Percentiles rank a stretch among this genome's conserved stretches.
Conservation (phyloP, 2,329 filamentous ascomycete species). For the Aspergillus arachidicola region DNA sequence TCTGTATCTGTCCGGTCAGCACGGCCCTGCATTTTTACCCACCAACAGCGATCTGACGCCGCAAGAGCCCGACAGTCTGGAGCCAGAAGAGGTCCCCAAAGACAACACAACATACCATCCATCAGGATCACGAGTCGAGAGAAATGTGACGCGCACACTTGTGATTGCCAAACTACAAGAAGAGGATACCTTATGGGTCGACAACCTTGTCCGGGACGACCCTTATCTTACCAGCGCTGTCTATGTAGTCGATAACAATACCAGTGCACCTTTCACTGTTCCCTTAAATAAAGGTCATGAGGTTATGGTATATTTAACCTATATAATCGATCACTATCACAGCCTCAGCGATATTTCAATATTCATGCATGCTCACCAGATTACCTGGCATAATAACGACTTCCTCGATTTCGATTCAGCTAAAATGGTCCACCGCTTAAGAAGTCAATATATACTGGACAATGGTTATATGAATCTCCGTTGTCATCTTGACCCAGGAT, state of each 20-base stretch:
- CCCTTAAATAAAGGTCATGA: conserved; percentile 57
- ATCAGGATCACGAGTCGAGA: background rate
- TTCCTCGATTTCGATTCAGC: conserved; percentile 46
- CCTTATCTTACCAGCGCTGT: conserved; percentile 25
- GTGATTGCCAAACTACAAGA: conserved; percentile 9
- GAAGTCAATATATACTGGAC: conserved; percentile 43
- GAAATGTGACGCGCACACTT: conserved; percentile 5
- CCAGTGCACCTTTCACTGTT: conserved; percentile 43
- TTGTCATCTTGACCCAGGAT: conserved; percentile 55
- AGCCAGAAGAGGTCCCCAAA: background rate
- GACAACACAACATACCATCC: background rate
- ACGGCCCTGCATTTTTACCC: background rate
- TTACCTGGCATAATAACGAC: conserved; percentile 56
- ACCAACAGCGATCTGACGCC: background rate
- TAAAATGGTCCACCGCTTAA: conserved; percentile 46
- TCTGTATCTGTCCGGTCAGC: background rate
- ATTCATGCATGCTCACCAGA: conserved; percentile 54
- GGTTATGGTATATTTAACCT: conserved; percentile 58
- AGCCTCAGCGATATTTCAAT: conserved; percentile 52
- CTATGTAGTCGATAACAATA: conserved; percentile 49
- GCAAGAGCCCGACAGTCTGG: background rate
- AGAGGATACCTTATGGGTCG: conserved; percentile 13
- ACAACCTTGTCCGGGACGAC: background rate
- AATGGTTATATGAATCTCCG: conserved; percentile 55
- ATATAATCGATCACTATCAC: conserved; percentile 58